Evolutionary conservation across 2,329 filamentous ascomycete genomes (phyloP), one percentile per base, ranked within the genome.

Genomic region (Aureobasidium sp.): DNA sequence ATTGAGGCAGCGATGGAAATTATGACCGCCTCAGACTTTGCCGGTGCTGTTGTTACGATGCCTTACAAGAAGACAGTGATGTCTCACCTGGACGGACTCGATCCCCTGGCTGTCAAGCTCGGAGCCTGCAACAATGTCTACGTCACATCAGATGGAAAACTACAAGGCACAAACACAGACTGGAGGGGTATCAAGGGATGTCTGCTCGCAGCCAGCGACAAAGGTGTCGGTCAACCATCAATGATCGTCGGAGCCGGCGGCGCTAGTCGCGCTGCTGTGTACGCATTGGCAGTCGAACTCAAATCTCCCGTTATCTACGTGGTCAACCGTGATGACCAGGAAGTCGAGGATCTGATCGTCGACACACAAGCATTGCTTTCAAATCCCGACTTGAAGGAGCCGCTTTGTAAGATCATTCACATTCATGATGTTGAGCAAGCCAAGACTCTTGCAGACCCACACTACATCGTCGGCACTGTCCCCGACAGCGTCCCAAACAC

Each of bases 91-190:
- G 77, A 81, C 64, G 74, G 72, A 2, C 68, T 80, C 1, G 81
- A 82, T 51, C 72, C 78, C 1, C 71, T 78, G 1, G 75, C 75
- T 1, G 61, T 67, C 0, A 75, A 71, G 15, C 76, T 82, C 4
- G 78, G 79, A 3, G 81, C 81, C 5, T 78, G 76, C 70, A 79
- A 79, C 65, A 77, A 77, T 55, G 71, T 79, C 20, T 78, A 79
- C 67, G 67, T 69, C 31, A 71, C 72, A 11, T 36, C 58, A 1
- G 66, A 74, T 27, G 69, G 72, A 5, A 69, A 65, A 13, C 69
- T 82, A 0, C 68, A 71, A 10, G 81, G 80, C 3, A 79, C 77
- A 9, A 83, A 83, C 66, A 83, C 80, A 2, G 81, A 83, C 67
- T 82, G 80, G 80, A 67, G 75, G 1, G 80, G 81, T 2, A 77